Conservation (phyloP, 352 stramenopile genomes). For the Globisporangium spinosum region DNA sequence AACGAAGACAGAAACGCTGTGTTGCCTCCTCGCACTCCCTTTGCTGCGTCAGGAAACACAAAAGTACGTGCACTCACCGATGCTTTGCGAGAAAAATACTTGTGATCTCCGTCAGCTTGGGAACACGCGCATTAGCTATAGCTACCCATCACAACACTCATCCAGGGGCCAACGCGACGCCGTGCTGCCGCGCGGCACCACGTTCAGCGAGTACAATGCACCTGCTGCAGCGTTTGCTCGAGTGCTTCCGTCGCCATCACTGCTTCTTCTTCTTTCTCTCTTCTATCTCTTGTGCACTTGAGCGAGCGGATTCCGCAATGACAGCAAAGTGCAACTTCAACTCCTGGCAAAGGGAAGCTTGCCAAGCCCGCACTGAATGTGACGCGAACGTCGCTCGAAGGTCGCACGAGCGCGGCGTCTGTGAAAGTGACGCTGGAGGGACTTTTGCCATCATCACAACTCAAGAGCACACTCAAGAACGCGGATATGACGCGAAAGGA, state of each 20-base stretch:
- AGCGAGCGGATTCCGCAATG: constrained; percentile 24
- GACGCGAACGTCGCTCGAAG: constrained; percentile 37
- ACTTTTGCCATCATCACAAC: constrained; percentile 1
- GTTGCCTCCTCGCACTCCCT: not conserved
- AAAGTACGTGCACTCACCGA: constrained; percentile 3
- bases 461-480: not conserved
- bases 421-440: not conserved
- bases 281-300: constrained; percentile 19
- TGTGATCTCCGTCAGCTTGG: constrained; percentile 17
- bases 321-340: constrained; percentile 21
- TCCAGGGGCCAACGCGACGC: not conserved
- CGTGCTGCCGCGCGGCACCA: not conserved
- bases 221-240: constrained; percentile 27
- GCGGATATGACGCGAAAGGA: not conserved
- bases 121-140: not conserved
- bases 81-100: constrained; percentile 17
- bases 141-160: not conserved
- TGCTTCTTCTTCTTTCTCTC: constrained; percentile 15
- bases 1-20: not conserved
- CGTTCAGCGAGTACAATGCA: not conserved
- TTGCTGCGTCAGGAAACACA: not conserved
- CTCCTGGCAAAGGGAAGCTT: not conserved
- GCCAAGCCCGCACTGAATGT: constrained; percentile 21
- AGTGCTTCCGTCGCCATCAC: constrained; percentile 20
- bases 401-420: constrained; percentile 1